These are phyloP conservation scores for Saraca asoca DNA, from an alignment of 331 rosid genomes.

Conservation along the genomic window DNA sequence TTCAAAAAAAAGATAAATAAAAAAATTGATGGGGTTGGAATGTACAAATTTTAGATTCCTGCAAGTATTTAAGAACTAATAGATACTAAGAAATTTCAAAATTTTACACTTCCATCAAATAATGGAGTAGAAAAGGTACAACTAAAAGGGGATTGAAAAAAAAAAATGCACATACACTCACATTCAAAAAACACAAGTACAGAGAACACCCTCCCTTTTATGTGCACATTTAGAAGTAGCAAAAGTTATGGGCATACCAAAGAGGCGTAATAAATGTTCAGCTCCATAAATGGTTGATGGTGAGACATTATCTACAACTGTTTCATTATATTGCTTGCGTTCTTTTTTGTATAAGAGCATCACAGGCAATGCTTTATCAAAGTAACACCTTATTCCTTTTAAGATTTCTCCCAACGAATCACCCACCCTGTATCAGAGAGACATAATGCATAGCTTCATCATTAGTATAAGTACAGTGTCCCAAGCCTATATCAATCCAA, in stretches of 20 bases:
- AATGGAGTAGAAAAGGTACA: conserved; percentile 19
- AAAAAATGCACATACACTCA: conserved; percentile 18
- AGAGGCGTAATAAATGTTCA: conserved; percentile 92
- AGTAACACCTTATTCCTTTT: conserved; percentile 92
- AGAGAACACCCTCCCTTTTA: conserved; percentile 17
- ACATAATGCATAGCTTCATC: conserved; percentile 31
- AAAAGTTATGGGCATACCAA: conserved; percentile 60
- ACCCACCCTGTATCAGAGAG: conserved; percentile 55
- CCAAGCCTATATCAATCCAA: conserved; percentile 14
- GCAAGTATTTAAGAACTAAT: conserved; percentile 28
- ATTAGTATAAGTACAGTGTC: conserved; percentile 30
- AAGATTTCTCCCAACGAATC: conserved; percentile 79
- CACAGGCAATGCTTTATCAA: conserved; percentile 86
- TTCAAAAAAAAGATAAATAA: background rate
- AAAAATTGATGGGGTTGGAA: conserved; percentile 2
- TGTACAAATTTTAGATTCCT: background rate
- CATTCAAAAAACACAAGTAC: background rate
- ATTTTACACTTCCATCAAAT: conserved; percentile 28
- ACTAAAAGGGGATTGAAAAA: conserved; percentile 22
- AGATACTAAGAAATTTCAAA: background rate
- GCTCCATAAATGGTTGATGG: conserved; percentile 92
- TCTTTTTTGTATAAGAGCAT: conserved; percentile 91
- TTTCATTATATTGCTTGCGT: conserved; percentile 80
- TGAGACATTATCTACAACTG: conserved; percentile 58
- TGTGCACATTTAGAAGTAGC: conserved; percentile 21